phyloP scores from a whole-genome alignment of 352 stramenopile genomes.

The Plasmopara viticola region DNA sequence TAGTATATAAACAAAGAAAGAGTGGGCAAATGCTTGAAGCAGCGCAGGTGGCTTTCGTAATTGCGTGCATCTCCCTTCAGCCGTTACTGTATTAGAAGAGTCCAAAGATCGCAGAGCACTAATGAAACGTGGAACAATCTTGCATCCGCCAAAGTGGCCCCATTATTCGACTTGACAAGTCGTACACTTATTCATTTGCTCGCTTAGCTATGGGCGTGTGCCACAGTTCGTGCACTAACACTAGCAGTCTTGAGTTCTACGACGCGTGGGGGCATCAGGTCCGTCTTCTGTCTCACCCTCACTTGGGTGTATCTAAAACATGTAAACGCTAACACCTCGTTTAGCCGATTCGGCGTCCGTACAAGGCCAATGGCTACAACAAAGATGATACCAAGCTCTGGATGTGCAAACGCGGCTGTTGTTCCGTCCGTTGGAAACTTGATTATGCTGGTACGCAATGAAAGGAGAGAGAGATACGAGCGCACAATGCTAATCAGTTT shows the following conservation, averaged over 20 bases:
- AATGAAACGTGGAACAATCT: slow-evolving; percentile 12
- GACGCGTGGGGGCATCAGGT: slow-evolving; percentile 45
- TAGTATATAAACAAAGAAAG: no score
- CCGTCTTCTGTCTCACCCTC: not conserved
- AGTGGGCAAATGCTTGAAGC: not conserved
- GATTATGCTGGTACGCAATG: slow-evolving; percentile 45
- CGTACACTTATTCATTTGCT: slow-evolving; percentile 8
- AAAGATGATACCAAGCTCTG: slow-evolving; percentile 39
- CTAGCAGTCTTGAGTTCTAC: slow-evolving; percentile 59
- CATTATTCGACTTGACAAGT: slow-evolving; percentile 18
- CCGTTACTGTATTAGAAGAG: slow-evolving; percentile 8
- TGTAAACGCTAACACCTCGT: not conserved
- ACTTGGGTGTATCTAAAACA: not conserved
- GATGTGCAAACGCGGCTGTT: slow-evolving; percentile 59
- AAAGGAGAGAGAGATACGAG: not conserved
- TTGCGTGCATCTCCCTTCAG: slow-evolving; percentile 7
- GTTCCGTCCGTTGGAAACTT: slow-evolving; percentile 68
- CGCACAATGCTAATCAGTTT: slow-evolving; percentile 4
- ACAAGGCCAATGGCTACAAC: slow-evolving; percentile 10
- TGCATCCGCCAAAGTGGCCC: not conserved
- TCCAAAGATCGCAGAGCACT: slow-evolving; percentile 11
- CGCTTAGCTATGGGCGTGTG: slow-evolving; percentile 43
- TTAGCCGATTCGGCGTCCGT: slow-evolving; percentile 18
- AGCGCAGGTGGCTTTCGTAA: slow-evolving; percentile 1
- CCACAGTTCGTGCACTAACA: slow-evolving; percentile 40